A percentile compares a stretch with the other conserved stretches of the same genome.
phyloP scores from a whole-genome alignment of 805 yeast species.

The Groenewaldozyma tartarivorans region DNA sequence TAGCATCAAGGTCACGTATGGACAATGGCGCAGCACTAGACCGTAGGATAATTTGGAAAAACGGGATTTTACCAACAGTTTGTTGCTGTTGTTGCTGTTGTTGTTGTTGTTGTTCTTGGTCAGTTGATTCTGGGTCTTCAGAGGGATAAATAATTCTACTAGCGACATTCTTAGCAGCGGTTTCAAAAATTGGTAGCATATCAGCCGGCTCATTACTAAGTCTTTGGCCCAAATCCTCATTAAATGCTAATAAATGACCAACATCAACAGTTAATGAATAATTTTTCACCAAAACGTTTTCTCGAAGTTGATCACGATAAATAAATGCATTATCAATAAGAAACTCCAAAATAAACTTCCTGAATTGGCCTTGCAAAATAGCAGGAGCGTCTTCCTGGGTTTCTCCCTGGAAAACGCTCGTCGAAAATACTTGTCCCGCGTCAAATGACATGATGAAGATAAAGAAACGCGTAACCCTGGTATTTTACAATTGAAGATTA shows the following conservation, averaged over 20 bases:
- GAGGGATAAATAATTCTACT: conserved; percentile 39
- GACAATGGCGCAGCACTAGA: conserved; percentile 65
- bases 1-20: conserved; percentile 75
- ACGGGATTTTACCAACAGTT: conserved; percentile 49
- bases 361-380: conserved; percentile 38
- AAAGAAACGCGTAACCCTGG: background rate
- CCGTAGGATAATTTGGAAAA: conserved; percentile 69
- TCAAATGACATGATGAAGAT: conserved; percentile 29
- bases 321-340: conserved; percentile 73
- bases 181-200: conserved; percentile 71
- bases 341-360: conserved; percentile 74
- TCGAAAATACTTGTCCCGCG: conserved; percentile 33
- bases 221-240: conserved; percentile 80
- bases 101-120: too few species aligned
- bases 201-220: conserved; percentile 81
- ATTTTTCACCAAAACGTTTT: conserved; percentile 68
- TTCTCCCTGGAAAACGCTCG: conserved; percentile 83
- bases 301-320: conserved; percentile 77
- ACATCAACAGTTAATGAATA: conserved; percentile 66
- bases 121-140: conserved; percentile 14
- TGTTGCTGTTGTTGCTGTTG: conserved; percentile 32
- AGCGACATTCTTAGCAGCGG: conserved; percentile 52
- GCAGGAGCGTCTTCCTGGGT: conserved; percentile 40
- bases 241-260: conserved; percentile 78
- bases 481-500: background rate